Base-by-base conservation (phyloP, 441 rosid genomes). In the Gossypium laxum region DNA sequence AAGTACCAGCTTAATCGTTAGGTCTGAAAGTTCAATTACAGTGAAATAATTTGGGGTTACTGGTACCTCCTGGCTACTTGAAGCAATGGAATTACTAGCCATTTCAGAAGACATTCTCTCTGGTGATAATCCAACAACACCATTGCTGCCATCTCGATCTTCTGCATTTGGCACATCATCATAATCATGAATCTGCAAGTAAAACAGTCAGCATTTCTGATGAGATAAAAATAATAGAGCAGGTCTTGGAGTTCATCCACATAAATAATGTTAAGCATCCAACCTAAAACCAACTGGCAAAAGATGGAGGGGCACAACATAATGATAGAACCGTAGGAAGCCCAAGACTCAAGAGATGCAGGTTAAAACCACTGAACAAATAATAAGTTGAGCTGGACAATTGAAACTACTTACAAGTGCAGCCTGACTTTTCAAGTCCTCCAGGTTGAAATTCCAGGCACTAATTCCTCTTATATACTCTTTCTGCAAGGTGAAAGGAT, bases 381-480 rank as follows among this genome's bases (percentile, higher is more conserved):
- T 32, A 32, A 32, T 32, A 32, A 32, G 38, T 32, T 32, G 8
- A 32, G 38, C 38, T 66, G 56, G 50, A 18, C 2, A 55, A 45
- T 34, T 41, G 50, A 67, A 75, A 69, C 32, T 22, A 83, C 95
- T 81, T 81, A 92, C 98, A 75, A 85, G 87, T n/a, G 93, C 97
- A 82, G 98, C 98, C 80, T 90, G 99, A 81, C 76, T 83, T 84
- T 88, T 94, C 72, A 92, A 80, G 85, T 92, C 98, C 72, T 90
- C 97, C 6, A 94, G 88, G 82, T 92, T 92, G 83, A 94, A 94
- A 84, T 94, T 90, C 99, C 97, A 94, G 69, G 91, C 97, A 78
- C 99, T 92, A 76, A 92, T 86, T 82, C 99, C 99, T 85, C 85
- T 83, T 54, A 88, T 89, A 76, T 92, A 94, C 82, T 94, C 98